phyloP scores from a whole-genome alignment of 176 grass and related monocot species.

The Urochloa ruziziensis region DNA sequence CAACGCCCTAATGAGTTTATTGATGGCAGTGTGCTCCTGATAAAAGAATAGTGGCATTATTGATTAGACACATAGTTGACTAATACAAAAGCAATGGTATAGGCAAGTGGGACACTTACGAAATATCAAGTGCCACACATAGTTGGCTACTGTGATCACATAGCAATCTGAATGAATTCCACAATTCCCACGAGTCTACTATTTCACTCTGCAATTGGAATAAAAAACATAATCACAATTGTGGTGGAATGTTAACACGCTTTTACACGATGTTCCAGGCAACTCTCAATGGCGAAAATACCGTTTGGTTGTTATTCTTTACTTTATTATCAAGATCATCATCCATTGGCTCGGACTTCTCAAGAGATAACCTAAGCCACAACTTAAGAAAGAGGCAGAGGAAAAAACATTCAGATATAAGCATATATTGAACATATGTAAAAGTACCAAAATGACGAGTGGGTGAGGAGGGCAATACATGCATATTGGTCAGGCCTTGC shows the following conservation, averaged over 20 bases:
- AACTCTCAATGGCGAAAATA: conserved; percentile 2
- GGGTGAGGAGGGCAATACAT: conserved; percentile 46
- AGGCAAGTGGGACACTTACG: conserved; percentile 51
- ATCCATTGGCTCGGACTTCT: conserved; percentile 63
- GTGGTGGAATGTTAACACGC: not conserved
- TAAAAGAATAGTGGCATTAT: conserved; percentile 29
- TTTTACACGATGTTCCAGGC: conserved; percentile 5
- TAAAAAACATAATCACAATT: not conserved
- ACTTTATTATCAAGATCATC: conserved; percentile 35
- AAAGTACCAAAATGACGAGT: not conserved
- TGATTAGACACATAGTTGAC: not conserved
- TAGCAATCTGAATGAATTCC: conserved; percentile 89
- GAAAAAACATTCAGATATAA: conserved; percentile 25
- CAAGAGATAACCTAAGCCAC: conserved; percentile 94
- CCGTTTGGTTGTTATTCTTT: conserved; percentile 30
- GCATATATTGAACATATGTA: not conserved
- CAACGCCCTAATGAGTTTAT: conserved; percentile 72
- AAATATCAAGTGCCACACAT: conserved; percentile 78
- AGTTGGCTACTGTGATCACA: conserved; percentile 93
- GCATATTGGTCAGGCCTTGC: conserved; percentile 86
- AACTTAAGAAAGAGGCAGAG: conserved; percentile 56
- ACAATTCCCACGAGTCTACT: conserved; percentile 91
- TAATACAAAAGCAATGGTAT: not conserved
- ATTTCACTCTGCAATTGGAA: conserved; percentile 53
- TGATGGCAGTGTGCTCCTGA: conserved; percentile 86